A percentile compares a stretch with the other conserved stretches of the same genome.
phyloP scores from a whole-genome alignment of 768 basidiomycete species.

The Mycena vitilis region DNA sequence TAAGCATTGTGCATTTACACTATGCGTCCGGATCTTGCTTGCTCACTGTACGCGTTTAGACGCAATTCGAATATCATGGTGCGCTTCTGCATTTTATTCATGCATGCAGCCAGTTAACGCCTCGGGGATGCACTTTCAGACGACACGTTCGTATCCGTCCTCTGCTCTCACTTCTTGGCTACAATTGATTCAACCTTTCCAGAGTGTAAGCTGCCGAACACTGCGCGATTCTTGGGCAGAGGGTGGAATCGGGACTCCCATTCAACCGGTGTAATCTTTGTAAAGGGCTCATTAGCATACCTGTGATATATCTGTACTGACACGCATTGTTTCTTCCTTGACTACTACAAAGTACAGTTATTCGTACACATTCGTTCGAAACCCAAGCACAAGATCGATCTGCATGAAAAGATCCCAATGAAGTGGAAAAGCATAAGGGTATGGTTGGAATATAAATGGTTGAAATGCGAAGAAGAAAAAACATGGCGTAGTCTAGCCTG shows the following conservation, averaged over 20 bases:
- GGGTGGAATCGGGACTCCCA: neutral
- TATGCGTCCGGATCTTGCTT: constrained; percentile 31
- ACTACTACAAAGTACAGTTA: constrained; percentile 25
- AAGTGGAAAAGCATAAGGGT: constrained; percentile 17
- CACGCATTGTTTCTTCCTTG: constrained; percentile 20
- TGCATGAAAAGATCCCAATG: constrained; percentile 20
- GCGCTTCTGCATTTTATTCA: constrained; percentile 39
- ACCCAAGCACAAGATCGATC: constrained; percentile 14
- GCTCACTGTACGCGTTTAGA: constrained; percentile 53
- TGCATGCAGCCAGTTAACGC: constrained; percentile 24
- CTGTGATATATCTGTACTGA: constrained; percentile 12
- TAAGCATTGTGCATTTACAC: constrained; percentile 44
- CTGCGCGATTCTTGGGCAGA: constrained; percentile 4
- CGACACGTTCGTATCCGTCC: constrained; percentile 64
- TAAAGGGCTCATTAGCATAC: constrained; percentile 21
- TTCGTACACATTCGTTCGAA: constrained; percentile 23
- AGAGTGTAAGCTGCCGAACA: constrained; percentile 49
- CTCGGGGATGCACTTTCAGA: constrained; percentile 50
- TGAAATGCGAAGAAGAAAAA: neutral
- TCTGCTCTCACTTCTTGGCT: constrained; percentile 10
- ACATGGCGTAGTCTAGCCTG: constrained; percentile 5
- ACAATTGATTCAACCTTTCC: constrained; percentile 21
- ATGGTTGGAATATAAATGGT: neutral
- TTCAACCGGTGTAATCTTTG: constrained; percentile 18
- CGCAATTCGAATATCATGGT: constrained; percentile 87